Conservation (phyloP, 2,329 filamentous ascomycete genomes). For the Rhynchosporium agropyri region DNA sequence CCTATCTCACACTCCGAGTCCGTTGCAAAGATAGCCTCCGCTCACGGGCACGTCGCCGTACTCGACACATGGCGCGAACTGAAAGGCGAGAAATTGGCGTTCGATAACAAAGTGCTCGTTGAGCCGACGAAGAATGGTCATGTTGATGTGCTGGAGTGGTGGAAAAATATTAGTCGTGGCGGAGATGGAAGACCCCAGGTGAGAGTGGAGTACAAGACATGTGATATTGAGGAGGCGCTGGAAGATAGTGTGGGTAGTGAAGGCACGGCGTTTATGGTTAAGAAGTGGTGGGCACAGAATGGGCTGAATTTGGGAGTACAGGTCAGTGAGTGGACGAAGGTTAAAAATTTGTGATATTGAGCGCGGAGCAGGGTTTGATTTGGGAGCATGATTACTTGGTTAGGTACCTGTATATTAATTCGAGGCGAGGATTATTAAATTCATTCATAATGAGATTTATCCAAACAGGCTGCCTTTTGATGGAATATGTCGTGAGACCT, state of each 20-base stretch:
- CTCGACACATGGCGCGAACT: conserved; percentile 80
- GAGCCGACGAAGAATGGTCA: conserved; percentile 87
- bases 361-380: conserved; percentile 57
- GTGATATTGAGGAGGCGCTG: conserved; percentile 91
- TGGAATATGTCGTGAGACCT: background rate
- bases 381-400: background rate
- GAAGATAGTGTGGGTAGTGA: conserved; percentile 73
- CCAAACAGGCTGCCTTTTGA: background rate
- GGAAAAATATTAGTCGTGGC: conserved; percentile 66
- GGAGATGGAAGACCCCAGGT: conserved; percentile 57
- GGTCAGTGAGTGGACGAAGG: conserved; percentile 73
- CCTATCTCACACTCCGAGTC: conserved; percentile 78
- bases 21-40: conserved; percentile 81
- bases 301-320: conserved; percentile 69
- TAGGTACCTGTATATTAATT: conserved; percentile 4
- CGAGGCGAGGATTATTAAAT: background rate
- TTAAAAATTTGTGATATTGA: conserved; percentile 49
- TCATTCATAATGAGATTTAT: background rate
- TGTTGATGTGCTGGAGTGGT: conserved; percentile 87
- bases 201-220: conserved; percentile 89
- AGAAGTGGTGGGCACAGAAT: conserved; percentile 84
- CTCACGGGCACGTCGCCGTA: conserved; percentile 81
- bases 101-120: conserved; percentile 81
- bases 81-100: conserved; percentile 74
- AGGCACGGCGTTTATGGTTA: conserved; percentile 68